A percentile compares a stretch with the other conserved stretches of the same genome.
phyloP scores from a whole-genome alignment of 2,329 filamentous ascomycete species.

The Fusarium falciforme region DNA sequence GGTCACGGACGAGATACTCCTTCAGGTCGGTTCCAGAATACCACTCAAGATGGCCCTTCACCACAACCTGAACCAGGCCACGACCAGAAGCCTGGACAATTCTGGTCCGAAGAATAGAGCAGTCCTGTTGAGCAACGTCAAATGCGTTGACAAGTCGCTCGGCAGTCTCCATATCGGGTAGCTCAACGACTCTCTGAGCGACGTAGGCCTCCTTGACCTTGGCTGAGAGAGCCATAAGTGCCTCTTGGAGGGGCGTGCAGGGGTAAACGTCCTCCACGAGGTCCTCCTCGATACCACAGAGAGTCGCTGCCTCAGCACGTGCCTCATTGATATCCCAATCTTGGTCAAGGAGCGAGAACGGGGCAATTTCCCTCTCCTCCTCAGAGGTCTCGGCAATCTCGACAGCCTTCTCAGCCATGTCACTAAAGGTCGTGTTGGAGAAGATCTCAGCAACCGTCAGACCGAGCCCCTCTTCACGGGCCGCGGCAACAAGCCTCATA shows the following conservation, averaged over 20 bases:
- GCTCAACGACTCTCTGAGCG: constrained; percentile 59
- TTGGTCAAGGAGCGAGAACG: constrained; percentile 55
- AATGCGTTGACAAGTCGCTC: constrained; percentile 57
- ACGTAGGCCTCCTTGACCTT: constrained; percentile 65
- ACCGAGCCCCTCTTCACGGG: constrained; percentile 44
- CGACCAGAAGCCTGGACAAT: constrained; percentile 58
- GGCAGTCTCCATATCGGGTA: constrained; percentile 51
- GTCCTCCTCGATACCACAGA: constrained; percentile 52
- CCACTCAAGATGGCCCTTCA: constrained; percentile 53
- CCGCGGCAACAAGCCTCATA: constrained; percentile 61
- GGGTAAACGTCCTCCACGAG: constrained; percentile 64
- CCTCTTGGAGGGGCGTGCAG: constrained; percentile 66
- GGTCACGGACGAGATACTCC: constrained; percentile 55
- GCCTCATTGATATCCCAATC: constrained; percentile 51
- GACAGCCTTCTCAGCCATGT: not conserved
- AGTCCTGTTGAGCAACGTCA: constrained; percentile 50
- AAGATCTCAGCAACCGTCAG: not conserved
- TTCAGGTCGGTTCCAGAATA: constrained; percentile 49
- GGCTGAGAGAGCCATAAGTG: constrained; percentile 63
- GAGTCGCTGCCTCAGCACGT: constrained; percentile 51
- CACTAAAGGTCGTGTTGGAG: not conserved
- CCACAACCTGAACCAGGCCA: constrained; percentile 61
- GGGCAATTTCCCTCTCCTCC: constrained; percentile 36
- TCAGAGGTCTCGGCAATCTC: not conserved
- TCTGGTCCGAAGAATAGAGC: constrained; percentile 60